These are phyloP conservation scores for Chlamydomonas reinhardtii DNA, from an alignment of 163 green algal genomes.

Conservation along the genomic window DNA sequence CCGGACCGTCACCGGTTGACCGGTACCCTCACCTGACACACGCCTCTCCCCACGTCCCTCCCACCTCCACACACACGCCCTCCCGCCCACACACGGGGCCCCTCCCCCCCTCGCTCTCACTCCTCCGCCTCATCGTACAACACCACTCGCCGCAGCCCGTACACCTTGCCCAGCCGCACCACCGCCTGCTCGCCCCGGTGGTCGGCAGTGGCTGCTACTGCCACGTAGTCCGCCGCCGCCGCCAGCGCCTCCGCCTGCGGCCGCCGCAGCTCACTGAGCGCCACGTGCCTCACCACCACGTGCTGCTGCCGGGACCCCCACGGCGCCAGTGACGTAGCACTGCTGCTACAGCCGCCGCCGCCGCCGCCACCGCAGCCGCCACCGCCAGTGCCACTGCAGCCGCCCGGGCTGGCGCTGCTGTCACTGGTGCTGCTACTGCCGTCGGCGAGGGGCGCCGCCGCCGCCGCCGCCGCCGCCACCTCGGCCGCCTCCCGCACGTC, in stretches of 20 bases:
- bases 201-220: not conserved
- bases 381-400: not conserved
- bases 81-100: too few species aligned
- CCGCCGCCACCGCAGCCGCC: not conserved
- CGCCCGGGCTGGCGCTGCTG: too few species aligned
- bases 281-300: not conserved
- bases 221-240: not conserved
- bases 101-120: not conserved
- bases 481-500: not conserved
- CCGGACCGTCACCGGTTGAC: too few species aligned
- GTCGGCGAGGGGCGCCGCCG: too few species aligned
- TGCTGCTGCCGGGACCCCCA: not conserved
- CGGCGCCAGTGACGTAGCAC: not conserved
- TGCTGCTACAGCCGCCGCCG: not conserved
- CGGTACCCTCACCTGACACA: too few species aligned
- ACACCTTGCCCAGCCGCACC: constrained; percentile 39
- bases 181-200: constrained; percentile 32
- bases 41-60: too few species aligned
- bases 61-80: too few species aligned
- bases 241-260: constrained; percentile 19
- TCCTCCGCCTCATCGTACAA: constrained; percentile 21
- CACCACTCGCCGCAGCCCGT: constrained; percentile 22
- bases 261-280: not conserved
- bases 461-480: not conserved
- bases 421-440: too few species aligned